phyloP scores from a whole-genome alignment of 2,329 filamentous ascomycete species.

The Alternaria dauci region DNA sequence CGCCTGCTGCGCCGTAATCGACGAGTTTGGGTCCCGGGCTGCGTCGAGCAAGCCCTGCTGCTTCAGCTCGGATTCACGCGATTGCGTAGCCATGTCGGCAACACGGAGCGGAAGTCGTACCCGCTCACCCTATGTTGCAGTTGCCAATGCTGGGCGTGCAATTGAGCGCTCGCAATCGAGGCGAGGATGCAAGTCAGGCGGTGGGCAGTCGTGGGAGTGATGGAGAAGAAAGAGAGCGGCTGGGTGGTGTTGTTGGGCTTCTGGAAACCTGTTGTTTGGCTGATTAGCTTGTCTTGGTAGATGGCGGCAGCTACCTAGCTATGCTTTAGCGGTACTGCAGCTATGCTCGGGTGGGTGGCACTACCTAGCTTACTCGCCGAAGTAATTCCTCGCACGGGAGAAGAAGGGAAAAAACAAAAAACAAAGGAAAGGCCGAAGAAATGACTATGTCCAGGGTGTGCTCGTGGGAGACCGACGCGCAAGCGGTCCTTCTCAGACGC shows the following conservation, averaged over 20 bases:
- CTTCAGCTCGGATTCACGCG: constrained; percentile 72
- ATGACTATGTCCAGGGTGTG: not conserved
- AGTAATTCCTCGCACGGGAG: not conserved
- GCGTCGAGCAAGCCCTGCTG: constrained; percentile 81
- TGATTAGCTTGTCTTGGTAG: constrained; percentile 14
- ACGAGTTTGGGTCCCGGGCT: constrained; percentile 73
- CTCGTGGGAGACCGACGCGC: constrained; percentile 3
- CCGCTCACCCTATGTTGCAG: constrained; percentile 7
- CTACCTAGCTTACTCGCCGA: constrained; percentile 10
- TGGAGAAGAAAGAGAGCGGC: constrained; percentile 6
- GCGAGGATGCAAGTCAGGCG: not conserved
- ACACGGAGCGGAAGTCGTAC: constrained; percentile 19
- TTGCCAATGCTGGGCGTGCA: constrained; percentile 12
- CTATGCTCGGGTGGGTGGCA: constrained; percentile 10
- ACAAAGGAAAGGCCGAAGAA: constrained; percentile 12
- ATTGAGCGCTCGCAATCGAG: constrained; percentile 15
- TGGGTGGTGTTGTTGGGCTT: constrained; percentile 3
- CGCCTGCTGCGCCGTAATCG: constrained; percentile 73
- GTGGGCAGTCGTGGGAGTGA: not conserved
- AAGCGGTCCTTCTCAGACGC: constrained; percentile 7
- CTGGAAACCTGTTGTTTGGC: constrained; percentile 19
- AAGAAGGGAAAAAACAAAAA: constrained; percentile 2
- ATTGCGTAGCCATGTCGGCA: constrained; percentile 41
- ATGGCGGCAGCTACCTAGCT: constrained; percentile 20
- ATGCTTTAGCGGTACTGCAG: constrained; percentile 19